These are phyloP conservation scores for Arctium lappa DNA, from an alignment of 129 eudicot species.

Conservation along the genomic window DNA sequence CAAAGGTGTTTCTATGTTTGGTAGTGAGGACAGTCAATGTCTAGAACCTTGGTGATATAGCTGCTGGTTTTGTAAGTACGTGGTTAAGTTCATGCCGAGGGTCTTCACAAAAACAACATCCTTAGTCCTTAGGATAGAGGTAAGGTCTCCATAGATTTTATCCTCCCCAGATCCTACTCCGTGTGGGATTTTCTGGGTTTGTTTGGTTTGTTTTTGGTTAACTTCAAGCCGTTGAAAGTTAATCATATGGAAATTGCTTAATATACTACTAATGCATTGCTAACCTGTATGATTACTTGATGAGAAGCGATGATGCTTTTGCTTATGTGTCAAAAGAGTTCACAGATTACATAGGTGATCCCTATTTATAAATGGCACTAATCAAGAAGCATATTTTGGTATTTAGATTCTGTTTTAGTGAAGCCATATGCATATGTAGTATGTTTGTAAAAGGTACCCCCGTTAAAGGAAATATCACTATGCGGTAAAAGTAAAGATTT, in stretches of 20 bases:
- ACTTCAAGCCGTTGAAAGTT: neutral
- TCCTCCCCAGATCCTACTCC: neutral
- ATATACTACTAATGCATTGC: neutral
- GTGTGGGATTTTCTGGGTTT: neutral
- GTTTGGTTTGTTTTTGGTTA: neutral
- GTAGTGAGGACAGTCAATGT: slow-evolving; percentile 17
- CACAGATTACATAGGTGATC: neutral
- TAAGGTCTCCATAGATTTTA: neutral
- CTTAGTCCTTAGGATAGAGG: too few relatives aligned
- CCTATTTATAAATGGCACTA: neutral
- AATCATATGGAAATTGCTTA: neutral
- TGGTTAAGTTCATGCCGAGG: neutral
- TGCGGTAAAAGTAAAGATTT: neutral
- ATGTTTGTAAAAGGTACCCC: neutral
- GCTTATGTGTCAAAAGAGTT: neutral
- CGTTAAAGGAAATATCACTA: neutral
- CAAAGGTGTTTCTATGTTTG: slow-evolving; percentile 14
- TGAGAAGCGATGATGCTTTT: too few relatives aligned
- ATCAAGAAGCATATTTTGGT: neutral
- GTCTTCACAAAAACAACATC: too few relatives aligned
- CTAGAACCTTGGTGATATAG: slow-evolving; percentile 62
- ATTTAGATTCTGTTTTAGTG: neutral
- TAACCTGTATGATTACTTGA: neutral
- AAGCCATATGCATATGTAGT: neutral
- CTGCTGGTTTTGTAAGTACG: neutral